A percentile compares a stretch with the other conserved stretches of the same genome.
These are phyloP conservation scores for Vigna nakashimae DNA, from an alignment of 306 rosid species.

Conservation along the genomic window DNA sequence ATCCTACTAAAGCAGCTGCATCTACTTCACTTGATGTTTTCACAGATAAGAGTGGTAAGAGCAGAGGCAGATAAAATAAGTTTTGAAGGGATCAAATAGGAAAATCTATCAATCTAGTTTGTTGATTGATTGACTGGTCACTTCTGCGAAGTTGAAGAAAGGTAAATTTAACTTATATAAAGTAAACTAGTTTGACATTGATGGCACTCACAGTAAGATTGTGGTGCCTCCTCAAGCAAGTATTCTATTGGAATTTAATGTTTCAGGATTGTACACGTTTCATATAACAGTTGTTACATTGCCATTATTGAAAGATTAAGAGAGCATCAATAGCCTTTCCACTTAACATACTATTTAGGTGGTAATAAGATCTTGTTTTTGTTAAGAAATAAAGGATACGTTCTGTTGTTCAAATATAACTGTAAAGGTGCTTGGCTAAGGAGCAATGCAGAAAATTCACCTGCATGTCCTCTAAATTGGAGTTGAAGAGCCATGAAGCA, in stretches of 20 bases:
- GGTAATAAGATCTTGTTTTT: too few relatives aligned
- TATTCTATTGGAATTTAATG: neutral
- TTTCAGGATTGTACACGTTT: slow-evolving; percentile 10
- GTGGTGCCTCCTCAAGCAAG: slow-evolving; percentile 14
- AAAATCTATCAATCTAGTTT: slow-evolving; percentile 31
- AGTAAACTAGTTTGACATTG: slow-evolving; percentile 35
- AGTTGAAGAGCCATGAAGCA: too few relatives aligned
- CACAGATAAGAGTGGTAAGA: slow-evolving; percentile 46
- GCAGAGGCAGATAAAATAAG: slow-evolving; percentile 38
- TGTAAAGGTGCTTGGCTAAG: too few relatives aligned
- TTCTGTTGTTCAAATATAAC: too few relatives aligned
- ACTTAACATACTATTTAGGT: neutral
- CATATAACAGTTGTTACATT: neutral
- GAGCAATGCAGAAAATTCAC: too few relatives aligned
- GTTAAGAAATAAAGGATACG: too few relatives aligned
- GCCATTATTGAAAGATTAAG: slow-evolving; percentile 22
- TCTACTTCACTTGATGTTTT: slow-evolving; percentile 29
- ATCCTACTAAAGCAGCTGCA: slow-evolving; percentile 16
- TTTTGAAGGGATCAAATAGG: slow-evolving; percentile 45
- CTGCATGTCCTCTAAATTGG: too few relatives aligned
- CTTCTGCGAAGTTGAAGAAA: slow-evolving; percentile 32
- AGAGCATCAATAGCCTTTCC: neutral
- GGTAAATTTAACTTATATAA: slow-evolving; percentile 13
- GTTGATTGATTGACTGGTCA: slow-evolving; percentile 22
- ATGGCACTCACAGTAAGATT: slow-evolving; percentile 30